Evolutionary conservation across 805 yeast genomes (phyloP).

Genomic region (Myxozyma mucilagina): DNA sequence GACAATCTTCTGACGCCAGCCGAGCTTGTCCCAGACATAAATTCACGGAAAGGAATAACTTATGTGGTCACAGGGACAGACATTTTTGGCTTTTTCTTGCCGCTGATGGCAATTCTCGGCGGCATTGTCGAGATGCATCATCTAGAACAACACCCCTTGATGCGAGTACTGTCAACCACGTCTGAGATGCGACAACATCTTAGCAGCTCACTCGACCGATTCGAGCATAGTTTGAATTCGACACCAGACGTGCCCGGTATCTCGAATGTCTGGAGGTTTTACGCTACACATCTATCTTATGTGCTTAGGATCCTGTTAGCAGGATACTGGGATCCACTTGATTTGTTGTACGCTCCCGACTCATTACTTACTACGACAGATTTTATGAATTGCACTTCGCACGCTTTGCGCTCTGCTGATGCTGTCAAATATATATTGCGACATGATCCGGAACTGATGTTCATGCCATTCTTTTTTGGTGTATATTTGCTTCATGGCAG

Average conservation of each 20-base stretch:
- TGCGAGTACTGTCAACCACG: conserved; percentile 7
- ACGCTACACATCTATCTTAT: conserved; percentile 28
- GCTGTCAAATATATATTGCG: conserved; percentile 33
- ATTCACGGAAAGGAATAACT: conserved; percentile 31
- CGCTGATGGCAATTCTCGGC: conserved; percentile 42
- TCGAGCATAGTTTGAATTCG: neutral
- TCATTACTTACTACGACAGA: conserved; percentile 31
- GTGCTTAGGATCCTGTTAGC: conserved; percentile 35
- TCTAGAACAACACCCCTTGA: conserved; percentile 35
- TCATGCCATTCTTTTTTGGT: conserved; percentile 40
- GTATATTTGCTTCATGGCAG: conserved; percentile 37
- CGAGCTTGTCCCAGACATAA: conserved; percentile 1
- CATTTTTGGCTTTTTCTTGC: conserved; percentile 45
- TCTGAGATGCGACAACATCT: conserved; percentile 15
- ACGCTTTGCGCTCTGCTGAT: conserved; percentile 36
- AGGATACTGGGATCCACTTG: conserved; percentile 40
- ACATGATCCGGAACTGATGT: conserved; percentile 36
- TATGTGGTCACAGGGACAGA: conserved; percentile 40
- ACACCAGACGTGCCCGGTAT: conserved; percentile 4
- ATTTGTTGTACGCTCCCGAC: conserved; percentile 33
- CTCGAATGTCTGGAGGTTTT: conserved; percentile 15
- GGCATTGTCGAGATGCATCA: conserved; percentile 35
- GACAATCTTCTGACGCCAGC: conserved; percentile 7
- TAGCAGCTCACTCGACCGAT: conserved; percentile 11
- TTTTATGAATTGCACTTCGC: conserved; percentile 30